Evolutionary conservation across 2,329 filamentous ascomycete species (phyloP).

Genomic region (Lasiodiplodia sp.): DNA sequence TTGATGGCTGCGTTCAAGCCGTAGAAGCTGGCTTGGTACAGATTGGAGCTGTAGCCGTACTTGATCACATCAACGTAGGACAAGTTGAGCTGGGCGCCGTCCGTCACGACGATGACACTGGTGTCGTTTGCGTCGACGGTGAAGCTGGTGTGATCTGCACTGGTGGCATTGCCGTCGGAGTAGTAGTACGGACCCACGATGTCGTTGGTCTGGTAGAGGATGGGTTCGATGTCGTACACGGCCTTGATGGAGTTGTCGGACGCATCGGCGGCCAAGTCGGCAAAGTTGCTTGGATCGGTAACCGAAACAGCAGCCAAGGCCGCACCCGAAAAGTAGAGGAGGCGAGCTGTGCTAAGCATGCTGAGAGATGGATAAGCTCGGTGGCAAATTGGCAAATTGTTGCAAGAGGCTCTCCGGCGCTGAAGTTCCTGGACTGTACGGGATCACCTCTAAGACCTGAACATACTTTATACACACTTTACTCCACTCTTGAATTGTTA

Average conservation of each 20-base stretch:
- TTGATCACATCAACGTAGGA: constrained; percentile 36
- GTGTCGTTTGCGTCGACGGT: constrained; percentile 9
- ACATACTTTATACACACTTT: neutral
- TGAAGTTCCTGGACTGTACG: neutral
- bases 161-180: constrained; percentile 4
- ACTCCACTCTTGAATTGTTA: neutral
- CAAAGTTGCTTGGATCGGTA: neutral
- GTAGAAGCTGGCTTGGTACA: constrained; percentile 39
- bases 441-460: neutral
- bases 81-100: constrained; percentile 10
- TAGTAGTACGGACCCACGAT: constrained; percentile 4
- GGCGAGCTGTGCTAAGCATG: neutral
- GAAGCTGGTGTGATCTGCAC: neutral
- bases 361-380: neutral
- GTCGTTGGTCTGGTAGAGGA: constrained; percentile 18
- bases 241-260: constrained; percentile 26
- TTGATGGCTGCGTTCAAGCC: constrained; percentile 24
- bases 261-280: constrained; percentile 4
- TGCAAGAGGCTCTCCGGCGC: neutral
- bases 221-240: constrained; percentile 22
- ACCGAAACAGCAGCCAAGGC: neutral
- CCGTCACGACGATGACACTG: constrained; percentile 8
- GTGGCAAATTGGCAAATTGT: neutral
- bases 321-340: neutral
- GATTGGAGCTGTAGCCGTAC: constrained; percentile 40